A percentile compares a stretch with the other conserved stretches of the same genome.
These are phyloP conservation scores for Yarrowia divulgata DNA, from an alignment of 805 yeast genomes.

Conservation along the genomic window DNA sequence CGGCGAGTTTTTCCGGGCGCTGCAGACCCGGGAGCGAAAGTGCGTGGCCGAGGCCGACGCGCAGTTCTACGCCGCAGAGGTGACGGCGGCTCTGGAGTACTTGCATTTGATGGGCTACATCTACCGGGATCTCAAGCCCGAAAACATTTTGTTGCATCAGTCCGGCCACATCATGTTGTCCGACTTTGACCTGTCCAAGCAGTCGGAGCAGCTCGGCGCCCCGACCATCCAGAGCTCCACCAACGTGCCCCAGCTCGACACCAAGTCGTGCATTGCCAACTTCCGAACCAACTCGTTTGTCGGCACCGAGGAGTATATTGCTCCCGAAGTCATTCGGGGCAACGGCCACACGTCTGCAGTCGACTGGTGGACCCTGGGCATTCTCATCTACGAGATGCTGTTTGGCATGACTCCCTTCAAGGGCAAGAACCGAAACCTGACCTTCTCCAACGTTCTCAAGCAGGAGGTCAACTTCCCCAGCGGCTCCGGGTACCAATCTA, in stretches of 20 bases:
- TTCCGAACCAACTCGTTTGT: conserved; percentile 97
- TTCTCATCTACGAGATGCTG: conserved; percentile 90
- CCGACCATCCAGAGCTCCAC: conserved; percentile 65
- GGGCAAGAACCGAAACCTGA: conserved; percentile 85
- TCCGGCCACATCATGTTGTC: conserved; percentile 98
- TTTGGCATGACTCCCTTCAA: conserved; percentile 97
- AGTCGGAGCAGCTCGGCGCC: conserved; percentile 74
- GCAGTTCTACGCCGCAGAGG: conserved; percentile 93
- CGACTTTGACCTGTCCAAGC: conserved; percentile 95
- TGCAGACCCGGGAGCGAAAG: conserved; percentile 87
- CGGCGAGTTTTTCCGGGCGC: conserved; percentile 95
- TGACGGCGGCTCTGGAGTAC: conserved; percentile 94
- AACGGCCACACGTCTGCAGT: conserved; percentile 98
- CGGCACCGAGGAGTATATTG: conserved; percentile 98
- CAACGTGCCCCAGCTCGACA: conserved; percentile 75
- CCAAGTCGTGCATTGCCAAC: conserved; percentile 94
- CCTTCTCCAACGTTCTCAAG: conserved; percentile 86
- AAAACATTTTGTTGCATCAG: conserved; percentile 90
- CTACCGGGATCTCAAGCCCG: conserved; percentile 96
- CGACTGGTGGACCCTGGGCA: conserved; percentile 99
- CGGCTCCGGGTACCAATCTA: conserved; percentile 56
- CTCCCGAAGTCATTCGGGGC: conserved; percentile 97
- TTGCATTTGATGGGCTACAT: conserved; percentile 96
- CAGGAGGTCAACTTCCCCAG: conserved; percentile 84
- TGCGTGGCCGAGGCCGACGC: conserved; percentile 90